Evolutionary conservation across 306 rosid genomes (phyloP), one percentile per base, ranked within the genome.

Genomic region (Amphicarpaea edgeworthii): DNA sequence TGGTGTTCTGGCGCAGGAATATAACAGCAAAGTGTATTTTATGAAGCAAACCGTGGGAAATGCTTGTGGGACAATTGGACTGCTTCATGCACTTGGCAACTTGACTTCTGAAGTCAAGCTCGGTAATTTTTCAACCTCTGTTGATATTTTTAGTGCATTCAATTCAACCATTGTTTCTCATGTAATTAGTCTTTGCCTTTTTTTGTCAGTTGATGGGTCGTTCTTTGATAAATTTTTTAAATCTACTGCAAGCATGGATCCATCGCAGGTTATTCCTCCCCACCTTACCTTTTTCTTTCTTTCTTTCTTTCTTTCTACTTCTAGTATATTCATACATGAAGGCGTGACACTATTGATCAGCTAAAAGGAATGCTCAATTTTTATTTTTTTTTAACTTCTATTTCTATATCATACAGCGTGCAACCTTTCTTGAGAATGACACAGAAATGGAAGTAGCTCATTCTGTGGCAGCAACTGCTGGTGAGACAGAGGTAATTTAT

Each of bases 11-110:
- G 62, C 73, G 75, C 83, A 93, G 97, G 93, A 91, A 81, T 74
- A 85, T 49, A 80, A 79, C 65, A 77, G 21, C 60, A 77, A 12
- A 63, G 91, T 93, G 79, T 93, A 91, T 79, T 93, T 87, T 67
- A 84, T 90, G 97, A 89, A 83, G 87, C 98, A 93, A 88, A 93
- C 98, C 10, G 96, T 91, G 78, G 93, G 93, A n/a, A 93, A 93
- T 79, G 98, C 98, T 47, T 93, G 98, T 83, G 98, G 98, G 72
- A 93, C 97, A 28, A 71, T 91, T 78, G 98, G 98, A 43, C 97
- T 93, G 71, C 97, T 93, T 62, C 98, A 93, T 83, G 98, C 98
- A 59, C 80, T 93, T 65, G 97, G 97, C 60, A 93, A 93, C 83
- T 68, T 90, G 73, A 90, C 90, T 46, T 86, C 93, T 21, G 86